These are phyloP conservation scores for Paramecium biaurelia DNA, from an alignment of 73 alveolate genomes.

Conservation along the genomic window DNA sequence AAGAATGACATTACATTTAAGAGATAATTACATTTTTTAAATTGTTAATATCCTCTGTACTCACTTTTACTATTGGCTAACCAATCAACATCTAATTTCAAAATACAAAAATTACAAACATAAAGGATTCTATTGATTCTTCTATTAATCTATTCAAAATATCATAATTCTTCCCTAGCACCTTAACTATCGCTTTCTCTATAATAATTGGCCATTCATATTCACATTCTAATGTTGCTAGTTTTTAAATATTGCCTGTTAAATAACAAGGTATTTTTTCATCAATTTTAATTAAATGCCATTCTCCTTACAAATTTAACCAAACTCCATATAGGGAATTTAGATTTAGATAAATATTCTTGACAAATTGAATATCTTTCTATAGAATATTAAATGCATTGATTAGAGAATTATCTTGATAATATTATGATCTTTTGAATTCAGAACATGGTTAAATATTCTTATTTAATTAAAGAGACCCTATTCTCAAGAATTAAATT, in stretches of 20 bases:
- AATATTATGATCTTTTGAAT: constrained; percentile 9
- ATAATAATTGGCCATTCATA: neutral
- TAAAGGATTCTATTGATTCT: neutral
- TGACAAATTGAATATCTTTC: neutral
- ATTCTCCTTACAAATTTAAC: constrained; percentile 14
- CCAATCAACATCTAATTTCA: neutral
- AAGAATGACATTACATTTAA: neutral
- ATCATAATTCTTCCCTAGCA: neutral
- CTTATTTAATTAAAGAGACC: neutral
- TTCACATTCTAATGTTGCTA: neutral
- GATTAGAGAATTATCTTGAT: neutral
- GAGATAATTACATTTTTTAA: neutral
- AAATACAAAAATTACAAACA: neutral
- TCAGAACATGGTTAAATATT: neutral
- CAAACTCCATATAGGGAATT: neutral
- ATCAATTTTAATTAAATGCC: neutral
- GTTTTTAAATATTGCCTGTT: neutral
- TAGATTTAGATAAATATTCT: neutral
- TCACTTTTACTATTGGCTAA: neutral
- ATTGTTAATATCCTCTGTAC: neutral
- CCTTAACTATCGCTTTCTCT: neutral
- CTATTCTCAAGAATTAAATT: neutral
- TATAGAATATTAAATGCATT: neutral
- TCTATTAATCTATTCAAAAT: constrained; percentile 2
- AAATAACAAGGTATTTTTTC: neutral